These are phyloP conservation scores for Solanum bulbocastanum DNA, from an alignment of 257 asterid species.

Conservation along the genomic window DNA sequence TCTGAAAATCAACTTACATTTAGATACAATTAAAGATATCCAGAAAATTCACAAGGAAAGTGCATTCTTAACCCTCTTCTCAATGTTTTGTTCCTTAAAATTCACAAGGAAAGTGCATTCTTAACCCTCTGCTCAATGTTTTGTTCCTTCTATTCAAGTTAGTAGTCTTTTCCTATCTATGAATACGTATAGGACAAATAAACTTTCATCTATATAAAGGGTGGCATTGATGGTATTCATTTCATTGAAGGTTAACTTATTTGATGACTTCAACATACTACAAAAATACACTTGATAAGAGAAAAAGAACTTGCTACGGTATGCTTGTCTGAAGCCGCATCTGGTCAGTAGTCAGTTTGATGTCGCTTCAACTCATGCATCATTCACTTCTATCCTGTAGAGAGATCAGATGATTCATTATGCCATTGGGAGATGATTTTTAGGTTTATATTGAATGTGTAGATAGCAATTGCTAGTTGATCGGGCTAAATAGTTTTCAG, in stretches of 20 bases:
- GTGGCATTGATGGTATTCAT: background rate
- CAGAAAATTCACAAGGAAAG: background rate
- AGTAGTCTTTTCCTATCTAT: background rate
- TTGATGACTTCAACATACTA: background rate
- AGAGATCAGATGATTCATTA: background rate
- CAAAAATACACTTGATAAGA: background rate
- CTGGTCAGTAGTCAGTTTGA: background rate
- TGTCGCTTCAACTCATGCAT: background rate
- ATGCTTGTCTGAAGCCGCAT: background rate
- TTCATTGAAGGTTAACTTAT: background rate
- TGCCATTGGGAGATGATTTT: background rate
- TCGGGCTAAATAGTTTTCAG: background rate
- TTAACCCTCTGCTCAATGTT: background rate
- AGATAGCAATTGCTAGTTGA: background rate
- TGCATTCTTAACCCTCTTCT: background rate
- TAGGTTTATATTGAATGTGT: background rate
- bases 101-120: background rate
- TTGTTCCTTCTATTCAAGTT: background rate
- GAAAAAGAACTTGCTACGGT: background rate
- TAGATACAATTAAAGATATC: background rate
- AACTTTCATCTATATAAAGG: background rate
- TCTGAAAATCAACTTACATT: background rate
- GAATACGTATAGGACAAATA: background rate
- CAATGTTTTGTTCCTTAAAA: background rate
- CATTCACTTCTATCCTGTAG: background rate